A percentile compares a stretch with the other conserved stretches of the same genome.
Evolutionary conservation across 257 asterid species (phyloP).

Genomic region (Penstemon davidsonii): DNA sequence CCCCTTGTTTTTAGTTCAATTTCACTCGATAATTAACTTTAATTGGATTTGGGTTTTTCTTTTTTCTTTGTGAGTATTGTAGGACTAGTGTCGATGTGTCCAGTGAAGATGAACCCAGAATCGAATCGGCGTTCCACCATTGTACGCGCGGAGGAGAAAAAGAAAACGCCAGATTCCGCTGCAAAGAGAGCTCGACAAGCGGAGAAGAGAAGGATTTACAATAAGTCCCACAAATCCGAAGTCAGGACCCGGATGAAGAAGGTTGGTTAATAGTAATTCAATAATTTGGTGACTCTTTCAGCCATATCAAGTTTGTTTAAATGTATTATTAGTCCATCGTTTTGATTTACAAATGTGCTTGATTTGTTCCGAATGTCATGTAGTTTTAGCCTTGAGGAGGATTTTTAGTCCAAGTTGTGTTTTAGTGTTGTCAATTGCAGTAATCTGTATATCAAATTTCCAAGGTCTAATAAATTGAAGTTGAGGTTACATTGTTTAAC

Average conservation of each 20-base stretch:
- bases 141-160: constrained; percentile 73
- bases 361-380: not conserved
- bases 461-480: not conserved
- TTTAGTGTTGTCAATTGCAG: not conserved
- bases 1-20: constrained; percentile 2
- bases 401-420: not conserved
- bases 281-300: not conserved
- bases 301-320: not conserved
- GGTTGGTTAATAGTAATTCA: constrained; percentile 34
- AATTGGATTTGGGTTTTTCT: not conserved
- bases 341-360: not conserved
- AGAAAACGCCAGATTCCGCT: constrained; percentile 86
- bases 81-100: constrained; percentile 50
- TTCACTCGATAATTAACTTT: not conserved
- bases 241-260: constrained; percentile 87
- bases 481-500: not conserved
- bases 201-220: constrained; percentile 81
- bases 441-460: too few relatives aligned
- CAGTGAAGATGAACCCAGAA: constrained; percentile 41
- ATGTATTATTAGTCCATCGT: not conserved
- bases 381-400: not conserved
- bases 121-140: constrained; percentile 45
- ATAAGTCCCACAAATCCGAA: constrained; percentile 78
- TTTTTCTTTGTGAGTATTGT: constrained; percentile 1
- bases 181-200: constrained; percentile 97